These are phyloP conservation scores for Lentinula guzmanii DNA, from an alignment of 768 basidiomycete genomes.

Conservation along the genomic window DNA sequence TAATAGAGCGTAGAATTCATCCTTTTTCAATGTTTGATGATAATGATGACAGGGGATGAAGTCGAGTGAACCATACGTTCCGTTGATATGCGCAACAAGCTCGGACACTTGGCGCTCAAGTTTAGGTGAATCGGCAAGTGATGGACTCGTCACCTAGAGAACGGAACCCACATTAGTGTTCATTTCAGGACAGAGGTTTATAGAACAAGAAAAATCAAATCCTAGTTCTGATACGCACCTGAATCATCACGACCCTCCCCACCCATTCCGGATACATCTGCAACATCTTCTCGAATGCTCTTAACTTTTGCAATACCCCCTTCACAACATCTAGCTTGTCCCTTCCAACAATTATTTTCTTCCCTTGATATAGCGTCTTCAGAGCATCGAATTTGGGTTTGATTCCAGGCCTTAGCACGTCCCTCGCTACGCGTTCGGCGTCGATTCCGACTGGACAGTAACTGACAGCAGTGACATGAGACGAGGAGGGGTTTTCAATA, in stretches of 20 bases:
- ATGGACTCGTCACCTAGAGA: constrained; percentile 63
- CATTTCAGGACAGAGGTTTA: not conserved
- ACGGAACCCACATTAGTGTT: not conserved
- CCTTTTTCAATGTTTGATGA: constrained; percentile 95
- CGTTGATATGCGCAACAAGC: constrained; percentile 91
- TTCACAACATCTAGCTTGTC: constrained; percentile 99
- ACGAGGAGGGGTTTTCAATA: constrained; percentile 76
- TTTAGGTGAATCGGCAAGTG: constrained; percentile 87
- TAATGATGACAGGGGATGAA: constrained; percentile 98
- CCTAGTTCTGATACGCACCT: constrained; percentile 45
- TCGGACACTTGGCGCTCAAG: constrained; percentile 92
- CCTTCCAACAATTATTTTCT: constrained; percentile 97
- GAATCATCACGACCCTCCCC: constrained; percentile 81
- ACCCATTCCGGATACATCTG: constrained; percentile 95
- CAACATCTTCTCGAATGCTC: constrained; percentile 92
- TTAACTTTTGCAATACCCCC: constrained; percentile 95
- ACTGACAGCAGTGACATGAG: constrained; percentile 67
- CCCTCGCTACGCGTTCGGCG: constrained; percentile 79
- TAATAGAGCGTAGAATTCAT: constrained; percentile 95
- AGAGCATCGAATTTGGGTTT: constrained; percentile 87
- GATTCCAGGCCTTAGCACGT: constrained; percentile 77
- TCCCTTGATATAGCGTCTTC: constrained; percentile 80
- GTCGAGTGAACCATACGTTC: constrained; percentile 89
- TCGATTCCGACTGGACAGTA: constrained; percentile 97
- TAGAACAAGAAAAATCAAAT: not conserved